Percentiles rank a stretch among this genome's conserved stretches.
These are phyloP conservation scores for Graphilbum sp. DNA, from an alignment of 2,329 filamentous ascomycete genomes.

Conservation along the genomic window DNA sequence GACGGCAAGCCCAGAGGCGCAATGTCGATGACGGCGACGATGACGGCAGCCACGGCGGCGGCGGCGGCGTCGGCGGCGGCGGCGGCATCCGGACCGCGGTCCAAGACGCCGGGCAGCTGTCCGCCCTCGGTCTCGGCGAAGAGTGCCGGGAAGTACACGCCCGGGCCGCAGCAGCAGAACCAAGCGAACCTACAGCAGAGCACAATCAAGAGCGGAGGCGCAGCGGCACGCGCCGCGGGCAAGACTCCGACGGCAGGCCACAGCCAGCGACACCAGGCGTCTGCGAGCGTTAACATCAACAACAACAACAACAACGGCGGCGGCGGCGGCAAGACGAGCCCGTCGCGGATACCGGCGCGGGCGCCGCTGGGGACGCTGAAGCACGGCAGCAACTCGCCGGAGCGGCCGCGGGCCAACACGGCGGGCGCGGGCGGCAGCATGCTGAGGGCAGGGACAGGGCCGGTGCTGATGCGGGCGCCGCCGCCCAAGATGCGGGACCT, in stretches of 20 bases:
- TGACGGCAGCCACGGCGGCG: neutral
- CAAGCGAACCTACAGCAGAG: no score
- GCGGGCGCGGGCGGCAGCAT: constrained; percentile 16
- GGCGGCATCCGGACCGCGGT: constrained; percentile 43
- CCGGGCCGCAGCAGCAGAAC: constrained; percentile 1
- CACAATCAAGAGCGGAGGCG: no score
- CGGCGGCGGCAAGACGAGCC: constrained; percentile 26
- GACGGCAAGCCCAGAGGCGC: constrained; percentile 17
- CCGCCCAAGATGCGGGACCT: constrained; percentile 90
- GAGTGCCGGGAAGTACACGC: constrained; percentile 5
- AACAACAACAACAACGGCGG: constrained; percentile 5
- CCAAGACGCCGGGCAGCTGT: constrained; percentile 59
- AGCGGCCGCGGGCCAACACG: constrained; percentile 39
- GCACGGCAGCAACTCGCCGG: constrained; percentile 65
- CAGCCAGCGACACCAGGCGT: constrained; percentile 15
- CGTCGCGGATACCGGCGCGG: constrained; percentile 53
- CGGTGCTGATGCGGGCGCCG: constrained; percentile 45
- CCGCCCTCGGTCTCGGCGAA: constrained; percentile 24
- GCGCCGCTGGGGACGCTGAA: constrained; percentile 53
- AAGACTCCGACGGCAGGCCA: constrained; percentile 35
- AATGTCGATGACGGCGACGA: no score
- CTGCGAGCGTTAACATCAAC: no score
- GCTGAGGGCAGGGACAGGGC: constrained; percentile 21
- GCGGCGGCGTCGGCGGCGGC: neutral
- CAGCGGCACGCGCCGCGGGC: constrained; percentile 18